Base-by-base conservation (phyloP, 176 grass and related monocot genomes). In the Eragrostis nindensis region DNA sequence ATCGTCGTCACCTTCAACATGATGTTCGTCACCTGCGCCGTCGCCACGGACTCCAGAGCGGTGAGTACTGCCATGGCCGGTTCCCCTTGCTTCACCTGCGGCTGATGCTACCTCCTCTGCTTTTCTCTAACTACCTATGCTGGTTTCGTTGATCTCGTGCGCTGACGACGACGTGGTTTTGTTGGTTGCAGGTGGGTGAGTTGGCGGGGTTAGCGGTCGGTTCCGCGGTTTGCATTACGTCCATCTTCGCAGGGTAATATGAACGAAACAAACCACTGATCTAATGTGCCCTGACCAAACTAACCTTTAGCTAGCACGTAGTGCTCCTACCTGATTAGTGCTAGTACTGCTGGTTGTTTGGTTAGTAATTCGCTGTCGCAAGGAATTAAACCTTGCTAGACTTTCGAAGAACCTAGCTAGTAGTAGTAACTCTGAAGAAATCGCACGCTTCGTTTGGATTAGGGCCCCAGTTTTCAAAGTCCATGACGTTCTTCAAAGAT, bases 181-280 rank as follows among this genome's bases (percentile, higher is more conserved):
- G 22, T 27, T 59, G 45, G 11, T n/a, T 89, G 82, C 90, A 99
- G 97, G 92, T 95, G 62, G 97, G 97, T 82, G 97, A 99, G 86
- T 99, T 99, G 88, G 97, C 97, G n/a, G 96, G 97, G 68, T 91
- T 99, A 93, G 97, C 97, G 40, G 97, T 99, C 81, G 97, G 97
- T 61, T 90, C 97, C 62, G 86, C 97, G 74, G 97, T 99, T 85
- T 99, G 97, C 90, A 99, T 99, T 91, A 99, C 97, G 18, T 99
- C 97, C 12, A 95, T 99, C 64, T 89, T 99, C 62, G 97, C 97
- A 80, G 97, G 97, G 97, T 99, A 99, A 98, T 42, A 79, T 65
- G 79, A 77, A 89, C 71, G 63, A 73, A 50, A n/a, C 61, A 11
- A 25, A 62, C 36, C 70, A 80, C 36, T 62, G 38, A 74, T 44